Conservation (phyloP, 495 filamentous ascomycete genomes). For the Aspergillus avenaceus region DNA sequence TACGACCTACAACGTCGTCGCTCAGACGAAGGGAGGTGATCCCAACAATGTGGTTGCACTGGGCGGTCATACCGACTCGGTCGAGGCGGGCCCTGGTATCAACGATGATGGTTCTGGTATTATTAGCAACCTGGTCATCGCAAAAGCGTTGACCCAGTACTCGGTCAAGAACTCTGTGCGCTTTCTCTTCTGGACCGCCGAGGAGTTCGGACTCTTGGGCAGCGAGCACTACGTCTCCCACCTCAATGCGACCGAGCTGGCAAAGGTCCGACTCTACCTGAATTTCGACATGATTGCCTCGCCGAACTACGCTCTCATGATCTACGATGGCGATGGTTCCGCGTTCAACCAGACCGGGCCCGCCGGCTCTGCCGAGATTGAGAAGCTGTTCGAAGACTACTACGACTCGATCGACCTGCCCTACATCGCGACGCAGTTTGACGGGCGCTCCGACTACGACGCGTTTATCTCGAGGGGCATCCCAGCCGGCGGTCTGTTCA, state of each 20-base stretch:
- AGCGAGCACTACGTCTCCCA: conserved; percentile 54
- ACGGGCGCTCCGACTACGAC: conserved; percentile 65
- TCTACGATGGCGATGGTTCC: conserved; percentile 69
- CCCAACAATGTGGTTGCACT: conserved; percentile 58
- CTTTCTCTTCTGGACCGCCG: conserved; percentile 67
- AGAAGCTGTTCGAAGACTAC: conserved; percentile 60
- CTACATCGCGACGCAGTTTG: conserved; percentile 51
- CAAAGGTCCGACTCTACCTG: conserved; percentile 62
- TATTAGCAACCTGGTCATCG: conserved; percentile 60
- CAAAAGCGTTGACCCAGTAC: conserved; percentile 55
- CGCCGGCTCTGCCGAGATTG: conserved; percentile 57
- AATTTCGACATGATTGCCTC: conserved; percentile 80
- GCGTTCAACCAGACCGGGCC: conserved; percentile 60
- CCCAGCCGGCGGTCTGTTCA: conserved; percentile 62
- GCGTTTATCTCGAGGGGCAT: conserved; percentile 63
- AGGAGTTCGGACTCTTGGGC: conserved; percentile 64
- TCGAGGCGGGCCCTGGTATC: conserved; percentile 58
- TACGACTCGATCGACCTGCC: conserved; percentile 40
- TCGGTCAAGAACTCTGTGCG: conserved; percentile 62
- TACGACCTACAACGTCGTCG: conserved; percentile 63
- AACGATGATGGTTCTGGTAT: conserved; percentile 67
- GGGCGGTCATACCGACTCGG: conserved; percentile 68
- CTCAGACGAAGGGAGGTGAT: conserved; percentile 61
- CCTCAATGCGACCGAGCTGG: conserved; percentile 42
- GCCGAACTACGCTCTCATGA: conserved; percentile 63